Base-by-base conservation (phyloP, 352 stramenopile species). In the Pythium sp. region DNA sequence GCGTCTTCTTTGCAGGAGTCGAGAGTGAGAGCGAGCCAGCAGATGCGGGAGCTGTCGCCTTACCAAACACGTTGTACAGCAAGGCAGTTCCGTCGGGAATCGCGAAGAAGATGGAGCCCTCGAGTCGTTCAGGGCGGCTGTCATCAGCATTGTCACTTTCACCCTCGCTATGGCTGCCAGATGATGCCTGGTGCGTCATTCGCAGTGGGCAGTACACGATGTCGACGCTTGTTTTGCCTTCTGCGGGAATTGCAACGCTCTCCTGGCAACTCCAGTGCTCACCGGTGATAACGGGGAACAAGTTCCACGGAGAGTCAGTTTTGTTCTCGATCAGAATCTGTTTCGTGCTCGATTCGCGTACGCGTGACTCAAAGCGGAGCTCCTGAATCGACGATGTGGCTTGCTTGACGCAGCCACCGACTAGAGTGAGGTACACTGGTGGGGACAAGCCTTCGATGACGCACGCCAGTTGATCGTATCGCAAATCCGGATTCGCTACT, bases 1-100 rank as follows among this genome's bases (percentile, higher is more conserved):
- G 41, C 15, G 78, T 81, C 58, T 91, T 91, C 72, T 98, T 98
- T 11, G 92, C 92, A 0, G 87, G 68, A 9, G 84, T 90, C 5
- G 78, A 82, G 24, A 94, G 58, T 0, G 67, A 58, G 0, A 95
- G 69, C 2, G 65, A 59, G 7, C 71, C 76, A 51, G 82, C 69
- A 1, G 69, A 58, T 18, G 81, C 67, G 9, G 92, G 92, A 0
- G 86, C 65, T 1, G 67, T 73, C 3, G 93, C 89, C 34, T 86
- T 92, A 0, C 93, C 93, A 36, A 80, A 71, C 7, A 98, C 54
- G 55, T 94, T 93, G 74, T 95, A 98, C 28, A 97, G 67, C 11
- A 98, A 67, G 1, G 90, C 94, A 54, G 73, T 91, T 14, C 93
- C 93, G 47, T 98, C 92, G 18, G 93, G 93, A 28, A 98, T 88